Conservation (phyloP, 2,329 filamentous ascomycete genomes). For the Fusarium solani-melongenae region DNA sequence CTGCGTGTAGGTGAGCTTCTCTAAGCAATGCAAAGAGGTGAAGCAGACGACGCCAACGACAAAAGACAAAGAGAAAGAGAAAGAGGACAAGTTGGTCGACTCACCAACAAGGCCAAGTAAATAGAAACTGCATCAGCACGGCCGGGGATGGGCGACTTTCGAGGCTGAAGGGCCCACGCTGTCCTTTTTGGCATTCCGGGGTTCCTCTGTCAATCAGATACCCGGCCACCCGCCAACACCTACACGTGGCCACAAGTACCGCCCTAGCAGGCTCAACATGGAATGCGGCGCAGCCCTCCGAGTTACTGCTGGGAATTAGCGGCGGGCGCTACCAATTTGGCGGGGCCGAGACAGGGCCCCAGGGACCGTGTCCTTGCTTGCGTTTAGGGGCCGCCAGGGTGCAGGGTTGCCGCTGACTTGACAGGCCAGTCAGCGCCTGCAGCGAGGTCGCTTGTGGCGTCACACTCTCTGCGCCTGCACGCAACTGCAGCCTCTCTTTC, state of each 20-base stretch:
- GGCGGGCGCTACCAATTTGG: constrained; percentile 38
- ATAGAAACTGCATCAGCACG: constrained; percentile 16
- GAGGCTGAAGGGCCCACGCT: constrained; percentile 34
- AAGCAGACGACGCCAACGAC: neutral
- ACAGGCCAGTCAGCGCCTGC: constrained; percentile 10
- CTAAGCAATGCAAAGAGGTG: neutral
- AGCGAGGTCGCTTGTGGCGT: constrained; percentile 24
- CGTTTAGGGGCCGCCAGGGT: neutral
- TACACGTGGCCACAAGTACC: constrained; percentile 30
- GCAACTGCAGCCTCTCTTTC: constrained; percentile 1
- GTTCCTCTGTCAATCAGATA: constrained; percentile 30
- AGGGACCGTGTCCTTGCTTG: constrained; percentile 10
- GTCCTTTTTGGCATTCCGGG: constrained; percentile 29
- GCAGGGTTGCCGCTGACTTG: constrained; percentile 2
- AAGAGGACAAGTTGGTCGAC: constrained; percentile 37
- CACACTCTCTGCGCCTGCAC: neutral
- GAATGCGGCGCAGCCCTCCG: constrained; percentile 6
- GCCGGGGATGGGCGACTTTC: constrained; percentile 16
- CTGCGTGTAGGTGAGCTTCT: neutral
- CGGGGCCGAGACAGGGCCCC: neutral
- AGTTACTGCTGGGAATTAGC: constrained; percentile 21
- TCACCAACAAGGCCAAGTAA: constrained; percentile 28
- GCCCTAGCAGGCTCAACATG: constrained; percentile 5
- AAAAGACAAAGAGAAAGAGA: constrained; percentile 20
- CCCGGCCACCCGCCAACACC: neutral